Evolutionary conservation across 495 filamentous ascomycete genomes (phyloP), one percentile per base, ranked within the genome.

Genomic region (Xylaria telfairii): DNA sequence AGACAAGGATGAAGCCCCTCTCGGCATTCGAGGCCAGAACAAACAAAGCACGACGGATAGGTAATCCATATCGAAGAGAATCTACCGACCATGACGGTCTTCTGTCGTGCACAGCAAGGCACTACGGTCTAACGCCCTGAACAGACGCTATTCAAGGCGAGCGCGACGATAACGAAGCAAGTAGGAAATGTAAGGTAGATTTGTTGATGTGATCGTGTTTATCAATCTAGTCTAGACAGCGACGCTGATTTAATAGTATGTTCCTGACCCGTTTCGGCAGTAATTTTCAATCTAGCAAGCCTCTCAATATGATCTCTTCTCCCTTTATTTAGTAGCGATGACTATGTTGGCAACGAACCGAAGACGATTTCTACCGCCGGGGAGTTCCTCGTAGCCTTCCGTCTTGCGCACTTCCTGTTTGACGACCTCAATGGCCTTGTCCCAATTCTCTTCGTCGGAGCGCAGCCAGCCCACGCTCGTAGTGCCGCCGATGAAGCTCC

Each of bases 371-470:
- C 9, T 44, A 37, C 39, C 37, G 34, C 28, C 67, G 8, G 67
- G 54, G 15, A 61, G 26, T 42, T n/a, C 34, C 67, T 61, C 19
- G 42, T 61, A 74, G 19, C 68, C 69, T 12, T 74, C 68, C 34
- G 72, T 68, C 64, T 74, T 68, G 32, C 49, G 46, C 46, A 74
- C 15, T 46, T 74, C 72, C 32, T 56, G 63, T 56, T 71, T 71
- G 44, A 74, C 57, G 42, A 74, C 61, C 3, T 68, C 69, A 17
- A 74, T 39, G 12, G 72, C 72, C 56, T 68, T 51, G 46, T 74
- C 72, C 72, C 72, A 74, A 13, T 62, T 71, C 30, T 74, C 72
- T 42, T 74, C 72, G 47, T 74, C 72, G 59, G 69, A 65, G 44
- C 64, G 12, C 21, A 66, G 59, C 72, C 72, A 74, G 49, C 72